Conservation (phyloP, 2,329 filamentous ascomycete species). For the Hypoxylon sp. region DNA sequence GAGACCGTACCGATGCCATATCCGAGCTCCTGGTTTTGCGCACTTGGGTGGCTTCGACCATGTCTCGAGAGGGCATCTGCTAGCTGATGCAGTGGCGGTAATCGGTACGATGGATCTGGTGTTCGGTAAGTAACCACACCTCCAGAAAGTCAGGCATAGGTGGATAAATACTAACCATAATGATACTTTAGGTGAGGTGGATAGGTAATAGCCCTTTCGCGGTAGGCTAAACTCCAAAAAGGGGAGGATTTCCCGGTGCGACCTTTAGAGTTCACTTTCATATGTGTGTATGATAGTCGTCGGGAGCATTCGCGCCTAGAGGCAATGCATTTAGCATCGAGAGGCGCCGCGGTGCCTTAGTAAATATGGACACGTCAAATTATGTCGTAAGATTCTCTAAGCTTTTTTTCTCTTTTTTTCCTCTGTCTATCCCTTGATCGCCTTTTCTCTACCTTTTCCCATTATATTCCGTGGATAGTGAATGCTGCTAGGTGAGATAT, state of each 20-base stretch:
- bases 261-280: slow-evolving; percentile 45
- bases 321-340: slow-evolving; percentile 32
- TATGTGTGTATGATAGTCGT: slow-evolving; percentile 54
- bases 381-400: slow-evolving; percentile 18
- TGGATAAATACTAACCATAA: slow-evolving; percentile 53
- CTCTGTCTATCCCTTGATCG: background rate
- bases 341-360: slow-evolving; percentile 17
- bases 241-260: slow-evolving; percentile 27
- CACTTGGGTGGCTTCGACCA: slow-evolving; percentile 96
- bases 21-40: slow-evolving; percentile 95
- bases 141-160: background rate
- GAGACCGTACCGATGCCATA: slow-evolving; percentile 97
- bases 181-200: slow-evolving; percentile 68
- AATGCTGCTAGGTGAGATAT: background rate
- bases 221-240: slow-evolving; percentile 32
- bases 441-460: background rate
- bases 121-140: slow-evolving; percentile 74
- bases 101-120: slow-evolving; percentile 93
- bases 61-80: slow-evolving; percentile 88
- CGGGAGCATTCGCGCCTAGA: slow-evolving; percentile 28
- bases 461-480: background rate
- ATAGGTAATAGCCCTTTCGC: slow-evolving; percentile 62
- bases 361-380: slow-evolving; percentile 31
- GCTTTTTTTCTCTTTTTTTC: slow-evolving; percentile 4
- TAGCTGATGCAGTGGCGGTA: slow-evolving; percentile 96